Percentiles rank a stretch among this genome's conserved stretches.
Conservation (phyloP, 257 asterid genomes). For the Voacanga thouarsii region DNA sequence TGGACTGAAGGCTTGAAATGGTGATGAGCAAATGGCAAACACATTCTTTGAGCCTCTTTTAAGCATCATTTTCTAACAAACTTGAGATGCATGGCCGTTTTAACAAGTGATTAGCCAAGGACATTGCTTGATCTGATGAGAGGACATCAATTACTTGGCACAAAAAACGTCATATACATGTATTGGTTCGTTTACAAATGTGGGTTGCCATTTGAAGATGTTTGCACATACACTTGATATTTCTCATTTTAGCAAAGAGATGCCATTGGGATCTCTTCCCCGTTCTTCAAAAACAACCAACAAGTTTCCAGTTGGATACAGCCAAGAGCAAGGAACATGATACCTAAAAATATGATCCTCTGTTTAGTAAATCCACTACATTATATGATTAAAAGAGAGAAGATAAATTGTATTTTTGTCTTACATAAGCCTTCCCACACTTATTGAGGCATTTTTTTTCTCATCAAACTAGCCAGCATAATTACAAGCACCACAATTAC, state of each 20-base stretch:
- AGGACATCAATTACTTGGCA: neutral
- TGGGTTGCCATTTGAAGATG: slow-evolving; percentile 86
- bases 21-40: too few species aligned
- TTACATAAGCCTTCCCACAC: slow-evolving; percentile 85
- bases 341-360: slow-evolving; percentile 46
- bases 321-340: slow-evolving; percentile 95
- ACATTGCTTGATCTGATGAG: neutral
- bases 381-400: neutral
- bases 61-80: too few species aligned
- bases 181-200: slow-evolving; percentile 30
- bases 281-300: slow-evolving; percentile 84
- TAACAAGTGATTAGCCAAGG: too few species aligned
- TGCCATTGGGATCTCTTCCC: slow-evolving; percentile 83
- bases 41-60: too few species aligned
- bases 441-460: slow-evolving; percentile 71
- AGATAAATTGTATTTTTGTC: neutral
- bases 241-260: slow-evolving; percentile 67
- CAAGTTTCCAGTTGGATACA: slow-evolving; percentile 63
- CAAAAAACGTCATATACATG: neutral
- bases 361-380: slow-evolving; percentile 9
- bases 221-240: slow-evolving; percentile 72
- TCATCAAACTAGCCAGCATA: slow-evolving; percentile 72
- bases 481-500: slow-evolving; percentile 64
- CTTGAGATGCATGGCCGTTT: too few species aligned
- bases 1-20: too few species aligned